These are phyloP conservation scores for Phlebiopsis gigantea DNA, from an alignment of 768 basidiomycete genomes.

Conservation along the genomic window DNA sequence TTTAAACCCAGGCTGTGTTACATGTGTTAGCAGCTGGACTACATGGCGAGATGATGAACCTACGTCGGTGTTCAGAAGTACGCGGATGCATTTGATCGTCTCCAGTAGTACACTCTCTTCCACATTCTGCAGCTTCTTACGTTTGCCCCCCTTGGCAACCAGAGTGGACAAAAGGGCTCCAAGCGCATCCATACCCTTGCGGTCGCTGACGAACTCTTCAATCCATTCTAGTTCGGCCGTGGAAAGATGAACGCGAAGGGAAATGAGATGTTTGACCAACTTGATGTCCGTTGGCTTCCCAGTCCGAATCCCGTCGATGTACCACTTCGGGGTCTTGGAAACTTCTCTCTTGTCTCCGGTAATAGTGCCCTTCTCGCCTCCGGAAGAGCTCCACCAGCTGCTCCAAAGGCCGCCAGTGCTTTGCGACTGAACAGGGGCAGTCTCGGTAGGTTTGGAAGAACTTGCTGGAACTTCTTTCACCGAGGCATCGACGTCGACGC, in stretches of 20 bases:
- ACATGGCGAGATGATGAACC: slow-evolving; percentile 20
- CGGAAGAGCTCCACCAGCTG: slow-evolving; percentile 71
- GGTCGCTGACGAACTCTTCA: slow-evolving; percentile 62
- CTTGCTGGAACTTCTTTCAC: neutral
- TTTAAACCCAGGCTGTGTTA: slow-evolving; percentile 61
- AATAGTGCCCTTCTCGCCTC: slow-evolving; percentile 39
- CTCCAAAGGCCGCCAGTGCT: slow-evolving; percentile 72
- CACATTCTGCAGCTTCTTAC: slow-evolving; percentile 51
- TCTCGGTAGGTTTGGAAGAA: slow-evolving; percentile 5
- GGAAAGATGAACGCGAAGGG: slow-evolving; percentile 79
- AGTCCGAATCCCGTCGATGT: slow-evolving; percentile 55
- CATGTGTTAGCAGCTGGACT: neutral
- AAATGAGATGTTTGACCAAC: slow-evolving; percentile 73
- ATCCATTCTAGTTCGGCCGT: slow-evolving; percentile 79
- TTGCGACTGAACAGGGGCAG: slow-evolving; percentile 49
- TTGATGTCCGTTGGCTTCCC: slow-evolving; percentile 51
- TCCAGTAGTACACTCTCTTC: slow-evolving; percentile 70
- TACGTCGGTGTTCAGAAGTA: slow-evolving; percentile 82
- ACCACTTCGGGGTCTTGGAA: slow-evolving; percentile 50
- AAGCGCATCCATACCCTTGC: slow-evolving; percentile 63
- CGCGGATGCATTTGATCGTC: slow-evolving; percentile 72
- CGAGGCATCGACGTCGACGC: slow-evolving; percentile 31
- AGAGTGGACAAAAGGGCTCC: slow-evolving; percentile 51
- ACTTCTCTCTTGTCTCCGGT: slow-evolving; percentile 30
- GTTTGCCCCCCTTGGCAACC: slow-evolving; percentile 65